Evolutionary conservation across 768 basidiomycete genomes (phyloP).

Genomic region (Russula griseocarnosa): DNA sequence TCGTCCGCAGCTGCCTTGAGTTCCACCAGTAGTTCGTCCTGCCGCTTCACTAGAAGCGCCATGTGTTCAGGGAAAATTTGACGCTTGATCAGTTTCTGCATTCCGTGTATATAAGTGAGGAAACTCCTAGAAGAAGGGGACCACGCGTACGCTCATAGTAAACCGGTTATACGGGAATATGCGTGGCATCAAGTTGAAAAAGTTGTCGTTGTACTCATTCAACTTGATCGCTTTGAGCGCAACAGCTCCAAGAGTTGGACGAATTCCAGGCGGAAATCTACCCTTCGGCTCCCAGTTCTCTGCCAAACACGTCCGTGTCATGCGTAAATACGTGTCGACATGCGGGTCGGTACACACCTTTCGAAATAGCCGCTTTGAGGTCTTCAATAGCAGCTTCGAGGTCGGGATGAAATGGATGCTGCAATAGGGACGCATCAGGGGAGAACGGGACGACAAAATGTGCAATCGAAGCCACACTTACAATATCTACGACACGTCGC

Average conservation of each 20-base stretch:
- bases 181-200: constrained; percentile 82
- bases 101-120: neutral
- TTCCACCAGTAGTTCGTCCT: constrained; percentile 63
- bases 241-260: constrained; percentile 64
- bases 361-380: constrained; percentile 56
- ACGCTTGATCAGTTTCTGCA: constrained; percentile 87
- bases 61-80: constrained; percentile 78
- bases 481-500: constrained; percentile 65
- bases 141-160: constrained; percentile 73
- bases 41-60: constrained; percentile 58
- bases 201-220: constrained; percentile 90
- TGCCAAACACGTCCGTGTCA: constrained; percentile 31
- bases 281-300: constrained; percentile 78
- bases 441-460: neutral
- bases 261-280: constrained; percentile 83
- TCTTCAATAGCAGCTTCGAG: constrained; percentile 58
- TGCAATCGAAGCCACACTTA: constrained; percentile 33
- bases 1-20: constrained; percentile 58
- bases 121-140: neutral
- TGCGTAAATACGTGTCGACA: neutral
- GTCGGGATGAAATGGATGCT: constrained; percentile 69
- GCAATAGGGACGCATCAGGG: constrained; percentile 2
- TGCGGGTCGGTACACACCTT: constrained; percentile 40
- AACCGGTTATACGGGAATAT: constrained; percentile 95
- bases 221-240: constrained; percentile 74